These are phyloP conservation scores for Tetracentron sinense DNA, from an alignment of 164 flowering plant genomes.

Conservation along the genomic window DNA sequence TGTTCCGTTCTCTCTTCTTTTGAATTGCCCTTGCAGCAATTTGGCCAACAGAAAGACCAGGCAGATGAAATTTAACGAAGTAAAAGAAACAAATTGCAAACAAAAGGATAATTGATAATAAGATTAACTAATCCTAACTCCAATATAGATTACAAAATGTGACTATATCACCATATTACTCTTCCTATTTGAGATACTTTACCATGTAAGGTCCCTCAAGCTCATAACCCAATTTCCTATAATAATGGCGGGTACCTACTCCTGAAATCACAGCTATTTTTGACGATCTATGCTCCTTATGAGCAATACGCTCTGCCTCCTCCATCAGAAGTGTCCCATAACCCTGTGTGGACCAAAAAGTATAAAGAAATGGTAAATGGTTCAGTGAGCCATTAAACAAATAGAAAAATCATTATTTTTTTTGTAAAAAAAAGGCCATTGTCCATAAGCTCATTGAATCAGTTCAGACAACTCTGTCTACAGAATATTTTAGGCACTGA, in stretches of 20 bases:
- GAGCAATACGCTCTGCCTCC: slow-evolving; percentile 90
- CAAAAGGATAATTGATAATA: too few relatives aligned
- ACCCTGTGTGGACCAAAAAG: slow-evolving; percentile 42
- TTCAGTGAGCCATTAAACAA: background rate
- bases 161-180: background rate
- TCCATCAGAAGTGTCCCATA: slow-evolving; percentile 97
- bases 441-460: too few relatives aligned
- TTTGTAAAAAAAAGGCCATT: too few relatives aligned
- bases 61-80: too few relatives aligned
- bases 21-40: too few relatives aligned
- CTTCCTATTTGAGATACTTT: slow-evolving; percentile 51
- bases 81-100: too few relatives aligned
- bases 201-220: slow-evolving; percentile 99
- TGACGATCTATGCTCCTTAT: slow-evolving; percentile 76
- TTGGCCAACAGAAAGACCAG: too few relatives aligned
- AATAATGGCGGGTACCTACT: slow-evolving; percentile 95
- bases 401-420: background rate
- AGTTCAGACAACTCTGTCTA: too few relatives aligned
- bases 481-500: too few relatives aligned
- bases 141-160: background rate
- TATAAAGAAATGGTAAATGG: background rate
- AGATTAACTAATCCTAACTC: too few relatives aligned
- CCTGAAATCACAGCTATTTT: slow-evolving; percentile 93
- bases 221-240: slow-evolving; percentile 89
- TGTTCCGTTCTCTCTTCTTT: too few relatives aligned